Evolutionary conservation across 345 rosid species (phyloP), one percentile per base, ranked within the genome.

Genomic region (Syzygium grande): DNA sequence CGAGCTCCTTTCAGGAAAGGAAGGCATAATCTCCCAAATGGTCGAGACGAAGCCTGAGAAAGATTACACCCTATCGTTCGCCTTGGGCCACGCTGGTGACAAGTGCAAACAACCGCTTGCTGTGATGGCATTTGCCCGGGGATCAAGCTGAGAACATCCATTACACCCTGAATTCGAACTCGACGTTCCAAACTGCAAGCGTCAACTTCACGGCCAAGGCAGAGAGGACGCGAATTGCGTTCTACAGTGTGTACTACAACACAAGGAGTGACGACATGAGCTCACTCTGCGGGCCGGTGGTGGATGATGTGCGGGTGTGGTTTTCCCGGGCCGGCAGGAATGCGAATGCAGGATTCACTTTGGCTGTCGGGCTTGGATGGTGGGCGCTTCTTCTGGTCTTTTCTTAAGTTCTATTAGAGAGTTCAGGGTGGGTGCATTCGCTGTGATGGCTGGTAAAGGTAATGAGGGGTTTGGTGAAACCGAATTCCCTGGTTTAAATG

Each of bases 1-100:
- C 0, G 99, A 98, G 90, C 91, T 98, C 80, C 92, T 98, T 29
- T 98, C 99, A 0, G 99, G 99, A 34, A 98, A 98, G 90, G 99
- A 98, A 93, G 99, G 99, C 41, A 96, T 98, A 84, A 94, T 98
- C 30, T 95, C 99, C 1, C 99, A 96, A 84, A 96, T 96, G 98
- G 98, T 98, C 2, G 97, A 95, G 88, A 96, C 99, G 54, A 92
- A 89, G 55, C 87, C 95, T 0, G 86, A 94, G 86, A 93, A 92
- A 84, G 91, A 91, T 1, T 98, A 98, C 91, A 86, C 51, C 13
- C 43, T 98, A 90, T 89, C 94, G 25, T 98, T 96, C 89, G 89
- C 98, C 1, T 86, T 98, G 51, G 99, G 99, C 19, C 98, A 98
- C 7, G 99, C 98, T 0, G 91, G 91, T 46, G 99, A 98, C 89